These are phyloP conservation scores for Cutaneotrichosporon arboriforme DNA, from an alignment of 1,284 basidiomycete genomes.

Conservation along the genomic window DNA sequence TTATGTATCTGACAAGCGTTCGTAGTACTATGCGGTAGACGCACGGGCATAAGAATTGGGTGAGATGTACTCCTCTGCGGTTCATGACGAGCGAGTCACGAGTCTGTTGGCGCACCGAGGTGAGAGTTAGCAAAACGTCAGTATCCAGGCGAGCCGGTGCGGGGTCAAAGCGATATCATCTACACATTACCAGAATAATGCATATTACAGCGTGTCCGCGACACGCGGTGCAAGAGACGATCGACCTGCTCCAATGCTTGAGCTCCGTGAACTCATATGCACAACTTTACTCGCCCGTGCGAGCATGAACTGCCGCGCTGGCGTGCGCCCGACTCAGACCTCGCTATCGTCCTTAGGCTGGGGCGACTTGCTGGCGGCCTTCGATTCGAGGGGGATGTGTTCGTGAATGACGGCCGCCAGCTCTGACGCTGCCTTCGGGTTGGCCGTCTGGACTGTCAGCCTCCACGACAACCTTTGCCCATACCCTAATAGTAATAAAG, in stretches of 20 bases:
- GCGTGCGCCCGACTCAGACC: not conserved
- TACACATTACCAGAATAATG: not conserved
- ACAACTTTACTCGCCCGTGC: not conserved
- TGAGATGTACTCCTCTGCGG: too few species aligned
- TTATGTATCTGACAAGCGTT: too few species aligned
- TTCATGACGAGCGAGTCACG: too few species aligned
- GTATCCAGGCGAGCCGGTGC: too few species aligned
- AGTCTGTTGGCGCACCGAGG: too few species aligned
- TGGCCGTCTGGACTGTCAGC: slow-evolving; percentile 51
- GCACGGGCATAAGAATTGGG: too few species aligned
- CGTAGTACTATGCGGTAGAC: too few species aligned
- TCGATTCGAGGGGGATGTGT: slow-evolving; percentile 34
- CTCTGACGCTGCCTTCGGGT: slow-evolving; percentile 56
- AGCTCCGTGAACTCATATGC: not conserved
- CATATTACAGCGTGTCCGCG: not conserved
- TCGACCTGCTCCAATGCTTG: too few species aligned
- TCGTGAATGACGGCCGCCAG: slow-evolving; percentile 35
- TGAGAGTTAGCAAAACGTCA: not conserved
- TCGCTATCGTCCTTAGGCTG: not conserved
- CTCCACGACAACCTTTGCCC: slow-evolving; percentile 25
- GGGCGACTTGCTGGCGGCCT: slow-evolving; percentile 1
- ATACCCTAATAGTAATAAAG: slow-evolving; percentile 72
- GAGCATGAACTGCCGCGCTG: not conserved
- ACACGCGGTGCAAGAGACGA: not conserved
- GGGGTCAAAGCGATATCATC: too few species aligned